A percentile compares a stretch with the other conserved stretches of the same genome.
Conservation (phyloP, 2,329 filamentous ascomycete genomes). For the Furcasterigmium sp. region DNA sequence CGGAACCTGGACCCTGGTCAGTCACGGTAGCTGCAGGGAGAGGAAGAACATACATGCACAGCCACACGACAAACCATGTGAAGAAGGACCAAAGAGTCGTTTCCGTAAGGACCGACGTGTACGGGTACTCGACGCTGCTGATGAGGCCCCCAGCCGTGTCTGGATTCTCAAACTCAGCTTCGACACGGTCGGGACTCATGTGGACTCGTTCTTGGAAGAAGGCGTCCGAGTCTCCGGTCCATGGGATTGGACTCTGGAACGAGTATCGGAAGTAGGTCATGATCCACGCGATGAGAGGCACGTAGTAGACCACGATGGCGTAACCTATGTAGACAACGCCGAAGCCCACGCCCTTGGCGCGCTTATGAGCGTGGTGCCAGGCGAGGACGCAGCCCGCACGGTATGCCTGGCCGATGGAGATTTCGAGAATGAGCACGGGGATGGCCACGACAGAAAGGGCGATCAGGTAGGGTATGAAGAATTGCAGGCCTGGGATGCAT, state of each 20-base stretch:
- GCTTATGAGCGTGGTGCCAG: conserved; percentile 41
- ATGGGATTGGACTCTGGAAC: conserved; percentile 46
- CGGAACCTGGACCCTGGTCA: too few species aligned
- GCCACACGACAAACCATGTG: conserved; percentile 51
- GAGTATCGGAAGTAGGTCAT: conserved; percentile 51
- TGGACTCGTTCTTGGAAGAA: conserved; percentile 21
- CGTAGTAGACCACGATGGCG: conserved; percentile 48
- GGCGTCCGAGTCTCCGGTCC: conserved; percentile 38
- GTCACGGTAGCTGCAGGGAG: too few species aligned
- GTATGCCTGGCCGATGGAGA: conserved; percentile 62
- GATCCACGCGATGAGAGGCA: conserved; percentile 48
- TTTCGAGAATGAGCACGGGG: conserved; percentile 46
- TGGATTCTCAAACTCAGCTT: conserved; percentile 20
- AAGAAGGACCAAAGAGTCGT: conserved; percentile 49
- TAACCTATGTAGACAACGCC: conserved; percentile 44
- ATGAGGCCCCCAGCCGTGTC: conserved; percentile 30
- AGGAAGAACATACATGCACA: too few species aligned
- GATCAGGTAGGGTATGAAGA: conserved; percentile 50
- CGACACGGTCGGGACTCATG: conserved; percentile 18
- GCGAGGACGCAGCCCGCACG: conserved; percentile 47
- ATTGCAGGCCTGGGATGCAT: too few species aligned
- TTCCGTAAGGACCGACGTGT: conserved; percentile 40
- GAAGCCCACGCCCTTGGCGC: conserved; percentile 46
- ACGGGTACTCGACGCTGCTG: conserved; percentile 36
- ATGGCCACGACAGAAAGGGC: conserved; percentile 47